Conservation (phyloP, 768 basidiomycete species). For the Tulasnella sp. region DNA sequence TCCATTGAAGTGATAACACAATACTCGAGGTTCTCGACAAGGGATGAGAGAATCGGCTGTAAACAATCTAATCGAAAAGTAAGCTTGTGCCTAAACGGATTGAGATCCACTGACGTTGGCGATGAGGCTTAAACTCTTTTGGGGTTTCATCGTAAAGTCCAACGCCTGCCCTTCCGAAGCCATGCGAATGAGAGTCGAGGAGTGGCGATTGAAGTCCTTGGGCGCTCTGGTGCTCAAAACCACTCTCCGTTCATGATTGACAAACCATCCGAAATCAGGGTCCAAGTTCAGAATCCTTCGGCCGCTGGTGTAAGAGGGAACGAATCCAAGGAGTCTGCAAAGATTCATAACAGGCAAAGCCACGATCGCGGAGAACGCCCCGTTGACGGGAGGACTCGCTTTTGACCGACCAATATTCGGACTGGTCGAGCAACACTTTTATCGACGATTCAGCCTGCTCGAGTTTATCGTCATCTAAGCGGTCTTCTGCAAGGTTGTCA, state of each 20-base stretch:
- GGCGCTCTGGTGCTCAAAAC: not conserved
- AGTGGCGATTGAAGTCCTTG: not conserved
- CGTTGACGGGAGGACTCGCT: not conserved
- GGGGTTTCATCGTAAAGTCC: not conserved
- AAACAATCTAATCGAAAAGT: not conserved
- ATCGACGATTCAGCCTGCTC: not conserved
- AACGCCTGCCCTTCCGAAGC: not conserved
- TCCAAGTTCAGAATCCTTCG: not conserved
- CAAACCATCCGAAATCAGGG: not conserved
- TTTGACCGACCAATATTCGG: not conserved
- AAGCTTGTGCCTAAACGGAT: not conserved
- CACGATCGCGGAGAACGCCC: not conserved
- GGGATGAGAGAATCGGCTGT: not conserved
- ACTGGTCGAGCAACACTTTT: too few species aligned
- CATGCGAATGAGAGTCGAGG: not conserved
- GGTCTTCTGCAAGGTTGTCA: not conserved
- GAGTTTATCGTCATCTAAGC: not conserved
- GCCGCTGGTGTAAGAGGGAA: not conserved
- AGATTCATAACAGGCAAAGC: not conserved
- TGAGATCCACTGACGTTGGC: not conserved
- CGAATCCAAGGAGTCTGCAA: not conserved
- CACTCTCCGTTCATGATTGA: not conserved
- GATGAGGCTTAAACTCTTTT: not conserved
- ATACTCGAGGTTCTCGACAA: not conserved
- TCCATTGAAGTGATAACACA: not conserved